A percentile compares a stretch with the other conserved stretches of the same genome.
Evolutionary conservation across 2,329 filamentous ascomycete species (phyloP).

Genomic region (Alternaria brassicae): DNA sequence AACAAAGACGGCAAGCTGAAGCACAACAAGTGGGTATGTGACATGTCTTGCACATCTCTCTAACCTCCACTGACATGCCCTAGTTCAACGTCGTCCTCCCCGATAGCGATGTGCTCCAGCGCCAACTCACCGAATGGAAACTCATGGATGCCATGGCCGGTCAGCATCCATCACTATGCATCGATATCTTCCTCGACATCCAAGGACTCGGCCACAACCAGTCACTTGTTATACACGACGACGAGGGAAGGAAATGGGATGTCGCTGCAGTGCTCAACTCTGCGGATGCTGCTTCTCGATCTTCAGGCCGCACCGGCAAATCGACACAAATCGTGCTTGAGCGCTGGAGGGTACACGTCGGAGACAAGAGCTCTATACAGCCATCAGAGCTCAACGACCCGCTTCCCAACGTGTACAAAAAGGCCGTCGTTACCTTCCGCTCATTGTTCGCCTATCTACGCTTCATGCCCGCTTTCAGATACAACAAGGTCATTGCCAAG

Average conservation of each 20-base stretch:
- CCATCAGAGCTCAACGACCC: conserved; percentile 65
- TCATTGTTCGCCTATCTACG: conserved; percentile 84
- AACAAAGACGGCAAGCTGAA: conserved; percentile 67
- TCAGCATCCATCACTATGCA: conserved; percentile 80
- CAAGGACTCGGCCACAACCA: conserved; percentile 82
- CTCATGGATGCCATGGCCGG: conserved; percentile 77
- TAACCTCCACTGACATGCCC: conserved; percentile 15
- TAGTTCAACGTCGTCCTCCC: conserved; percentile 96
- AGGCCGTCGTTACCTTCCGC: conserved; percentile 92
- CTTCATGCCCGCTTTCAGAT: conserved; percentile 85
- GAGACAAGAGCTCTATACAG: conserved; percentile 62
- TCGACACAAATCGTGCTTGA: conserved; percentile 82
- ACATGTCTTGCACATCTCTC: background rate
- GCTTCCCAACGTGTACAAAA: conserved; percentile 93
- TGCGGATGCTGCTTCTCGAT: conserved; percentile 58
- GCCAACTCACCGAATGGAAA: conserved; percentile 84
- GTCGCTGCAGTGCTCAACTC: conserved; percentile 81
- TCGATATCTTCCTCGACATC: conserved; percentile 88
- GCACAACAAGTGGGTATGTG: conserved; percentile 85
- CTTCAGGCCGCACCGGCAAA: conserved; percentile 55
- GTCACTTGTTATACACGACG: conserved; percentile 85
- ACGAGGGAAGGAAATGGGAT: conserved; percentile 91
- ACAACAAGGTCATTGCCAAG: conserved; percentile 77
- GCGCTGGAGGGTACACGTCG: conserved; percentile 86
- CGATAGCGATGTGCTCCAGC: conserved; percentile 85